Evolutionary conservation across 2,329 filamentous ascomycete genomes (phyloP).

Genomic region (Colletotrichum musicola): DNA sequence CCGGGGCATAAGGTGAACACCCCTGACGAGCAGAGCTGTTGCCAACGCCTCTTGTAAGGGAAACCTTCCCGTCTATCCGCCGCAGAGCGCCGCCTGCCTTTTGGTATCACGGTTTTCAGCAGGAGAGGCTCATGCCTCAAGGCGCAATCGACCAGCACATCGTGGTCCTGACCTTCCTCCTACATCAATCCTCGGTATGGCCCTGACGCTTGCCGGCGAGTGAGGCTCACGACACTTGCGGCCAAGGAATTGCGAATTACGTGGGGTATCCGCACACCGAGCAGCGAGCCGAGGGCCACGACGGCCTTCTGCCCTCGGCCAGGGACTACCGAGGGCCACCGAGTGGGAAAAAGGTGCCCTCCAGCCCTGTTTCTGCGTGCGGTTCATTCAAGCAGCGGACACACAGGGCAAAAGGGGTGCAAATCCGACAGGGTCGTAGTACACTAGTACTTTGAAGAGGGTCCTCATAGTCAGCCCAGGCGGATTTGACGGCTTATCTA

Average conservation of each 20-base stretch:
- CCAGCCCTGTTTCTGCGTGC: conserved; percentile 20
- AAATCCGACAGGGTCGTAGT: neutral
- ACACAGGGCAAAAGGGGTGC: conserved; percentile 22
- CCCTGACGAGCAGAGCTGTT: neutral
- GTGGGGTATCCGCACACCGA: conserved; percentile 23
- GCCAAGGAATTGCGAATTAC: neutral
- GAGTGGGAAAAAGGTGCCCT: neutral
- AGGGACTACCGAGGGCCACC: conserved; percentile 30
- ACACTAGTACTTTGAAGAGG: neutral
- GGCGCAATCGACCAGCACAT: too few species aligned
- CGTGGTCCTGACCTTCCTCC: too few species aligned
- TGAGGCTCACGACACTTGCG: neutral
- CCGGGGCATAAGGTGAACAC: conserved; percentile 1
- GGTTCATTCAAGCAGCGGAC: neutral
- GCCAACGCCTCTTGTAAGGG: neutral
- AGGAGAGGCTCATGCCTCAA: too few species aligned
- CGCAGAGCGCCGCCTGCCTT: too few species aligned
- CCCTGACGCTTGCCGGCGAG: neutral
- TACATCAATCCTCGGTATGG: neutral
- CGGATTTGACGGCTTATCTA: conserved; percentile 34
- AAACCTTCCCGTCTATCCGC: conserved; percentile 39
- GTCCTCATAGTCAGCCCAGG: conserved; percentile 13
- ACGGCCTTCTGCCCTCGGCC: conserved; percentile 26
- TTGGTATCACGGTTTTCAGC: too few species aligned
- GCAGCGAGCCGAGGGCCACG: conserved; percentile 29